phyloP scores from a whole-genome alignment of 192 early-diverging fungal genomes.

The Linnemannia exigua region DNA sequence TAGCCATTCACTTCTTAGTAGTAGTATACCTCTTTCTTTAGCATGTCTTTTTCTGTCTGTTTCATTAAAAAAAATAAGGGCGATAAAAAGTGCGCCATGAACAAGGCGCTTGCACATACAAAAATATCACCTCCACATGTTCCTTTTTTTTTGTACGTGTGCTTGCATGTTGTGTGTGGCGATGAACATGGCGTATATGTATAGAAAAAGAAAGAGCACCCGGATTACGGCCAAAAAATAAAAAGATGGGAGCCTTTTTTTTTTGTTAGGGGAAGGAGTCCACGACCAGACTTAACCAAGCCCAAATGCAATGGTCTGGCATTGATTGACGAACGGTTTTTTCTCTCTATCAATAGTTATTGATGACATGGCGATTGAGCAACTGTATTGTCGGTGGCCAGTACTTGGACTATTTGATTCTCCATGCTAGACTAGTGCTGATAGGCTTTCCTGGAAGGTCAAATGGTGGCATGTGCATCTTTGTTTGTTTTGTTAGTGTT shows the following conservation, averaged over 20 bases:
- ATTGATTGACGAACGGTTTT: too few species aligned
- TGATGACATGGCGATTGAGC: too few species aligned
- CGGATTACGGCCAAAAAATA: neutral
- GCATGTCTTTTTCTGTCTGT: neutral
- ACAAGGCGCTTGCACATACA: neutral
- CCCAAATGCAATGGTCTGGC: too few species aligned
- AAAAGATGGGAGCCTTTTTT: neutral
- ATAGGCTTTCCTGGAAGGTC: too few species aligned
- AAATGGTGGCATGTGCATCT: too few species aligned
- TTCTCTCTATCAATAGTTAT: too few species aligned
- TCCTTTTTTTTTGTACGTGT: neutral
- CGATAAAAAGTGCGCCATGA: neutral
- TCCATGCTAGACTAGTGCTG: too few species aligned
- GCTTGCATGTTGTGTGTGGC: neutral
- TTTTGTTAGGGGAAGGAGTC: neutral
- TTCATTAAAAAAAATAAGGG: neutral
- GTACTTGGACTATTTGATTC: too few species aligned
- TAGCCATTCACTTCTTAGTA: neutral
- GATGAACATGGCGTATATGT: neutral
- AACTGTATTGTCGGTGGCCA: too few species aligned
- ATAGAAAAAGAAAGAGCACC: neutral
- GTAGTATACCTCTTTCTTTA: constrained; percentile 7
- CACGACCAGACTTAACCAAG: too few species aligned
- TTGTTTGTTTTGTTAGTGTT: too few species aligned
- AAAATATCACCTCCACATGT: neutral